Base-by-base conservation (phyloP, 179 eudicot species). In the Beta corolliflora region DNA sequence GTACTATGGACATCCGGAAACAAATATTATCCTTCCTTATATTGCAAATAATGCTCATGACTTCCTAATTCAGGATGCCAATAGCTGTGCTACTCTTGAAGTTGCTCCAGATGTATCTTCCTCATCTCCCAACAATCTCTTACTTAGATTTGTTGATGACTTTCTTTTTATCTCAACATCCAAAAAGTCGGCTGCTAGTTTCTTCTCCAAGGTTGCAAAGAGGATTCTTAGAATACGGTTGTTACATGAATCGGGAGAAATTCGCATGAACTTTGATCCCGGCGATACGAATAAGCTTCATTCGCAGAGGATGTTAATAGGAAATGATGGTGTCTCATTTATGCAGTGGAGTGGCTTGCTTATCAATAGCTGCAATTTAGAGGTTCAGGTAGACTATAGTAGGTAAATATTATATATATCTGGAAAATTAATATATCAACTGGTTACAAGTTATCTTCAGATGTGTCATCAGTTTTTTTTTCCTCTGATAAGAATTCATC, bases 261-360 rank as follows among this genome's bases (percentile, higher is more conserved):
- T 94, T 89, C 81, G 95, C 71, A 71, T 85, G 44, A 94, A 91
- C 81, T 96, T 96, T 89, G 81, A 86, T 73, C 19, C 79, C 56
- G 85, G 79, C 23, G 58, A 72, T 23, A 71, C 63, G 66, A 63
- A 81, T 60, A 80, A 85, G 46, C 60, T 68, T 69, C 75, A 58
- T 61, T 81, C 93, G 53, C 88, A 88, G 77, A 88, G 92, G 81
- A 23, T 86, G 65, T 80, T 86, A 64, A 59, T 76, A 7, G 92
- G 88, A 58, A 88, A 73, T 72, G 93, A 93, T 73, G 98, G 91
- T 73, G 75, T 83, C 67, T 84, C 93, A 63, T 94, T 91, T 87
- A 86, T 96, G 71, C 88, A 86, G 68, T 96, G 99, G 99, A 91
- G 97, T 88, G 99, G 99, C 71, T 87, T 96, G 89, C 91, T 94